A percentile compares a stretch with the other conserved stretches of the same genome.
phyloP scores from a whole-genome alignment of 2,329 filamentous ascomycete species.

The Penicillium sp. region DNA sequence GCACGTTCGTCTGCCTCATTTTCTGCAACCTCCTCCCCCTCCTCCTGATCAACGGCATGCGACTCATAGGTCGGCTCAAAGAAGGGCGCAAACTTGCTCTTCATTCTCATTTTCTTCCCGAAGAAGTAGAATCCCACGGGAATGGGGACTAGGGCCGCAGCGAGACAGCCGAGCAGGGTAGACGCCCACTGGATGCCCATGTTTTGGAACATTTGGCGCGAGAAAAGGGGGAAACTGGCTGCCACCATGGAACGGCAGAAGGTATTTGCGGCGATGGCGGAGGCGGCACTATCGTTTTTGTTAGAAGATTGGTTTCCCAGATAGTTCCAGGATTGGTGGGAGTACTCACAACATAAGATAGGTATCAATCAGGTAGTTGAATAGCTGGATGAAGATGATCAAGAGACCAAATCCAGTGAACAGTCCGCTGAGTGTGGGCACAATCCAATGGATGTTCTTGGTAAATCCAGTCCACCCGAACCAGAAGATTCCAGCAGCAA shows the following conservation, averaged over 20 bases:
- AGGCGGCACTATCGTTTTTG: conserved; percentile 43
- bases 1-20: background rate
- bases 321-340: background rate
- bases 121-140: conserved; percentile 41
- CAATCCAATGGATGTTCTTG: conserved; percentile 41
- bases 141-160: conserved; percentile 39
- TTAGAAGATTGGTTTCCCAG: conserved; percentile 7
- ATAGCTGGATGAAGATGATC: conserved; percentile 58
- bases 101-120: conserved; percentile 25
- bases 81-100: conserved; percentile 39
- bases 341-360: conserved; percentile 56
- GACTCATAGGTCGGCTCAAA: conserved; percentile 51
- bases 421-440: conserved; percentile 49
- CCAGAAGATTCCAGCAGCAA: conserved; percentile 70
- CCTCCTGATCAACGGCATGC: conserved; percentile 29
- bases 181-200: conserved; percentile 38
- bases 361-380: conserved; percentile 62
- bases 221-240: conserved; percentile 56
- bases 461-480: conserved; percentile 71
- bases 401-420: conserved; percentile 61
- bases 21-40: conserved; percentile 11
- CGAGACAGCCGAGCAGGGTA: conserved; percentile 41
- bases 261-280: conserved; percentile 58
- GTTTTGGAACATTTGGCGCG: conserved; percentile 55
- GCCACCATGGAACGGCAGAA: conserved; percentile 55